Conservation (phyloP, 495 filamentous ascomycete genomes). For the Tuber magnatum region DNA sequence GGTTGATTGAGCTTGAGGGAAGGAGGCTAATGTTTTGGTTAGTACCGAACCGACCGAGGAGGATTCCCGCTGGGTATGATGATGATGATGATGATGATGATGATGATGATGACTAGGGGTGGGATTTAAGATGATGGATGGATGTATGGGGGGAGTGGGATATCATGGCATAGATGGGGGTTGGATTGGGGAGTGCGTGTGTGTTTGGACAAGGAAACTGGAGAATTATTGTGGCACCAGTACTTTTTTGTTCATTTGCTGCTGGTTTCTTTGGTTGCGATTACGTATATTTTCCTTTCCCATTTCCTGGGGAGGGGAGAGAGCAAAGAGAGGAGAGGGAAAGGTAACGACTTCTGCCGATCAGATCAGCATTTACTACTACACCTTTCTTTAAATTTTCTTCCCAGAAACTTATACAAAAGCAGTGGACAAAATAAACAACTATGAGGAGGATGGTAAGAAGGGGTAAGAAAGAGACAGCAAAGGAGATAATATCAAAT, state of each 20-base stretch:
- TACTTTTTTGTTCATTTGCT: neutral
- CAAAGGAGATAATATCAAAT: neutral
- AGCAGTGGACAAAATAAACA: neutral
- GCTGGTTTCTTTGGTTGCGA: neutral
- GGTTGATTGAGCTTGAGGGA: conserved; percentile 9
- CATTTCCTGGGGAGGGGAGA: neutral
- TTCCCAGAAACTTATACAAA: neutral
- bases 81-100: no score
- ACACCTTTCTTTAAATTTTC: neutral
- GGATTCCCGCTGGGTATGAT: conserved; percentile 67
- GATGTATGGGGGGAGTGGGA: neutral
- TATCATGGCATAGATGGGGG: conserved; percentile 1
- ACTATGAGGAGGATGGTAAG: neutral
- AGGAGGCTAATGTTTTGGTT: conserved; percentile 29
- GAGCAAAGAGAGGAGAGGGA: conserved; percentile 1
- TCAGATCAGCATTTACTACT: neutral
- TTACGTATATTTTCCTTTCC: no score
- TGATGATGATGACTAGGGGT: conserved; percentile 62
- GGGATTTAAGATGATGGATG: neutral
- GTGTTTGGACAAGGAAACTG: neutral
- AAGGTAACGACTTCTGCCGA: neutral
- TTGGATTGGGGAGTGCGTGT: neutral
- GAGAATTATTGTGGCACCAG: neutral
- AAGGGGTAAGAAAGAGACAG: neutral
- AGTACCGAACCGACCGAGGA: conserved; percentile 72